These are phyloP conservation scores for Bisporella sp. DNA, from an alignment of 2,329 filamentous ascomycete genomes.

Conservation along the genomic window DNA sequence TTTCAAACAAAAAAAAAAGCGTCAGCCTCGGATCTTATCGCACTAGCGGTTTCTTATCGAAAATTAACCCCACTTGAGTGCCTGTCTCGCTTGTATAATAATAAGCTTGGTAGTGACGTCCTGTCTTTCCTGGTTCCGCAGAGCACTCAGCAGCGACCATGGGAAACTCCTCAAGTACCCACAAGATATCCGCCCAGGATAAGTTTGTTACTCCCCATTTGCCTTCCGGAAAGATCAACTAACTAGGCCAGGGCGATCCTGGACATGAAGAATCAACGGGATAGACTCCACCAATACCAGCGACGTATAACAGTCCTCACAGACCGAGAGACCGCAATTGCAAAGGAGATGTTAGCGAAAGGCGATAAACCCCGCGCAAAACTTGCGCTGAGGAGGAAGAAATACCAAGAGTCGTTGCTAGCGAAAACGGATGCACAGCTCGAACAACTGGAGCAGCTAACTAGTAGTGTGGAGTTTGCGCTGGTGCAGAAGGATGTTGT, in stretches of 20 bases:
- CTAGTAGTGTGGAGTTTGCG: slow-evolving; percentile 87
- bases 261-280: slow-evolving; percentile 94
- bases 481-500: slow-evolving; percentile 95
- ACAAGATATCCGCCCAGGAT: slow-evolving; percentile 73
- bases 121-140: background rate
- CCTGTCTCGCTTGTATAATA: too few species aligned
- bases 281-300: slow-evolving; percentile 95
- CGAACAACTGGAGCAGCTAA: slow-evolving; percentile 86
- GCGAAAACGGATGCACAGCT: slow-evolving; percentile 87
- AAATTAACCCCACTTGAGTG: background rate
- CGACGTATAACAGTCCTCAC: slow-evolving; percentile 82
- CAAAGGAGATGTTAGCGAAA: slow-evolving; percentile 70
- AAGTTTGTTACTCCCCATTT: slow-evolving; percentile 50
- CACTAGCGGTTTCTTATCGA: slow-evolving; percentile 4
- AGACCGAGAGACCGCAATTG: slow-evolving; percentile 78
- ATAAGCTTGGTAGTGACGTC: background rate
- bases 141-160: slow-evolving; percentile 31
- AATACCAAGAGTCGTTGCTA: slow-evolving; percentile 89
- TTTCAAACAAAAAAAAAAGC: background rate
- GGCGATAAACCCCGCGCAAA: slow-evolving; percentile 78
- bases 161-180: slow-evolving; percentile 57
- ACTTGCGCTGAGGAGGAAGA: slow-evolving; percentile 85
- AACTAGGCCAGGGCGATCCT: slow-evolving; percentile 69
- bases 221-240: background rate
- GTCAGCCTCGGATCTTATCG: background rate